Evolutionary conservation across 169 alveolate species (phyloP), one percentile per base, ranked within the genome.

Genomic region (Cryptosporidium tyzzeri): DNA sequence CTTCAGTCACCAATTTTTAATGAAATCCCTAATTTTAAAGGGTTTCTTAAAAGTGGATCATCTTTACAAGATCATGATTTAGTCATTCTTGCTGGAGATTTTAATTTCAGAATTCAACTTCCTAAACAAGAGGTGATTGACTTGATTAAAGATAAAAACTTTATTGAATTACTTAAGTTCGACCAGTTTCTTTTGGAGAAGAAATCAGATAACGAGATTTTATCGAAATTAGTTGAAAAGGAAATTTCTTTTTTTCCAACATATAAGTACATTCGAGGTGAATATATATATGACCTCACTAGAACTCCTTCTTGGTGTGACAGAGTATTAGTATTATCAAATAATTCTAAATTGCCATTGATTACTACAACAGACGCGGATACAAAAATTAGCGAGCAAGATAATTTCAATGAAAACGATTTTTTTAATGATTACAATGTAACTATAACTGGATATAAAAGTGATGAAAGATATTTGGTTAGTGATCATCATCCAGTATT

Each of bases 251-350:
- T 97, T 92, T 85, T 85, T 23, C 99, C 99, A 3, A 97, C 98
- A 6, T 97, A 97, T 93, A 96, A 97, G 92, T 97, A 92, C 93
- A 93, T 89, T 85, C 84, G 86, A 29, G 97, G 97, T 16, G 93
- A 96, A 33, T 91, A 93, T 73, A 85, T 62, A 39, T 96, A 96
- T 91, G 97, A 96, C 45, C 92, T 93, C 39, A 93, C 96, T 41
- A 95, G 99, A 84, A 86, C 94, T 2, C 99, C 99, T 33, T 96
- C 99, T 0, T 97, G 98, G 97, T 94, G 96, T 59, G 98, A 95
- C 92, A 91, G 98, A 91, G 93, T 96, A 35, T 75, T 95, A 6
- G 50, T 70, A 1, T 59, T 50, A 2, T 55, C 67, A n/a, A 55
- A 55, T 0, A 10, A 16, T 26, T 55, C 37, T 21, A n/a, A 55